Base-by-base conservation (phyloP, 768 basidiomycete genomes). In the Pulveroboletus sp. region DNA sequence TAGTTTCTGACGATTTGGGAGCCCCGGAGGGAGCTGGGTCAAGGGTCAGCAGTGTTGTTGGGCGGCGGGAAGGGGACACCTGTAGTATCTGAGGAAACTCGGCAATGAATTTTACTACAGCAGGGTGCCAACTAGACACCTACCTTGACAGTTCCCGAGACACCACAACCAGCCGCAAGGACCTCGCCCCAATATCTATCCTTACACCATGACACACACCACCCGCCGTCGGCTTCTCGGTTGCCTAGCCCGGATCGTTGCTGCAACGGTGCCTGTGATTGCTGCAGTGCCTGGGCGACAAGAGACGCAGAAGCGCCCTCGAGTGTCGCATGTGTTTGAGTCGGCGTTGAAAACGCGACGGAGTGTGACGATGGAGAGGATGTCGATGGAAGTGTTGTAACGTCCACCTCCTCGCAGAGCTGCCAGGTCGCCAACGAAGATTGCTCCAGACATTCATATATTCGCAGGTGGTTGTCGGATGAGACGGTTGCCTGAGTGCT, bases 161-260 rank as follows among this genome's bases (percentile, higher is more conserved):
- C 75, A 1, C 93, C 93, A 47, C 79, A 80, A 2, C 83, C 80
- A 0, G 82, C 84, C 8, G 92, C 93, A 43, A 97, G 74, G 17
- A 95, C 62, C 63, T 93, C 89, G 2, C 95, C 95, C 93, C 93
- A 96, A 68, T 93, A 96, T 52, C 80, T 77, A 60, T 98, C 96
- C 62, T 92, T 91, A 69, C 94, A 97, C 93, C 94, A 99, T 8
- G 86, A 87, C 38, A 99, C 69, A 49, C 85, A 87, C 93, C 93
- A 97, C 1, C 89, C 94, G 4, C 92, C 92, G 47, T 92, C 85
- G 3, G 91, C 91, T 66, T 94, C 89, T 37, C 86, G 75, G 57
- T 80, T 83, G 0, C 81, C 85, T 21, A 72, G 52, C 1, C 79
- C 77, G 14, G 73, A 70, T 49, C 74, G 66, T 55, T 60, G 52